Evolutionary conservation across 257 asterid genomes (phyloP), one percentile per base, ranked within the genome.

Genomic region (Fraxinus pennsylvanica): DNA sequence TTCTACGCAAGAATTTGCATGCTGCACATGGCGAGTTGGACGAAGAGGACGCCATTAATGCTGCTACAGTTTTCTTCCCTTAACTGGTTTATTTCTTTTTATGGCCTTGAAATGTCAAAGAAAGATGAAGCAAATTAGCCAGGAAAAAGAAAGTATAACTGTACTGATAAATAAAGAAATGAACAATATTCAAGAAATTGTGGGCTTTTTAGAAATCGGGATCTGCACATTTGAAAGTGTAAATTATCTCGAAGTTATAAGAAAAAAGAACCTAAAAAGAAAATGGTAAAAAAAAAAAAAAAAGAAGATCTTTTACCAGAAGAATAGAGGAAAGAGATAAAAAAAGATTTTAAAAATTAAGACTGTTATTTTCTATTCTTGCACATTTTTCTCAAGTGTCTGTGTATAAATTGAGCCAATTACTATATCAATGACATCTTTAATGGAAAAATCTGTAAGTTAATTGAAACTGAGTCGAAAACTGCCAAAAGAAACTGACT

Each of bases 11-110:
- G 86, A 87, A 87, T 70, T 87, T 87, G 87, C 91, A 87, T 69
- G 89, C 89, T n/a, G 91, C 91, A 74, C 90, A 87, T 25, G 89
- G 90, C n/a, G 86, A 78, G 82, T 81, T 87, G 87, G 81, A 85
- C 5, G 52, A 43, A 43, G 88, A 80, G 76, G 91, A 87, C 4
- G 91, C 89, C 91, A 87, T 87, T 77, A 43, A 39, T 71, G 21
- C 76, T 77, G 73, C 74, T 19, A n/a, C 22, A 1, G 27, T n/a
- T 5, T 54, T 17, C 10, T n/a, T 54, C 27, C 9, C 65, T 54
- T 54, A 1, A 17, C 27, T 52, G 21, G 1, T 52, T 52, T 14
- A 0, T 50, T 13, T 52, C 21, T 17, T 50, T 13, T 14, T 17
- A 54, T 54, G 65, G 29, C 65, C 65, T n/a, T 19, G 27, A n/a